Conservation (phyloP, 2,329 filamentous ascomycete species). For the Lachnellula arida region DNA sequence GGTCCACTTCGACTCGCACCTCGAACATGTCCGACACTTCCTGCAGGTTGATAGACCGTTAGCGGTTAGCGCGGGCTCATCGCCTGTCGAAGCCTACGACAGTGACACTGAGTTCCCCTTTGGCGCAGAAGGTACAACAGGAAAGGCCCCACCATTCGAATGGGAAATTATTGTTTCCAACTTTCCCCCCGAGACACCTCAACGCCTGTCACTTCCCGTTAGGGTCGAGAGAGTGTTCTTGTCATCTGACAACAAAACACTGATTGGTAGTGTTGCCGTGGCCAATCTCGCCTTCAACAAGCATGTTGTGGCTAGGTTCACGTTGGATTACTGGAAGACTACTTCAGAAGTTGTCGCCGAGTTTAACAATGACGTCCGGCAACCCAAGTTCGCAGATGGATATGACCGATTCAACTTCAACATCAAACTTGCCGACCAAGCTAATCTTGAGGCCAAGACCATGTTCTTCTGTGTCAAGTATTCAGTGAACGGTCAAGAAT, state of each 20-base stretch:
- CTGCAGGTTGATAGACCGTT: conserved; percentile 88
- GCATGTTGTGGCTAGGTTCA: conserved; percentile 85
- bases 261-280: conserved; percentile 79
- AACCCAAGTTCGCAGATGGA: conserved; percentile 58
- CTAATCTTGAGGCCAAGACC: conserved; percentile 88
- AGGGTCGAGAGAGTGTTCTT: conserved; percentile 82
- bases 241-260: conserved; percentile 78
- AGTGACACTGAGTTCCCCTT: conserved; percentile 91
- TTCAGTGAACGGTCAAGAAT: conserved; percentile 75
- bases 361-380: conserved; percentile 72
- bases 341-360: conserved; percentile 92
- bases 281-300: conserved; percentile 90
- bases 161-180: conserved; percentile 86
- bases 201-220: conserved; percentile 63
- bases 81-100: conserved; percentile 82
- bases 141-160: conserved; percentile 55
- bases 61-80: conserved; percentile 93
- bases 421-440: conserved; percentile 87
- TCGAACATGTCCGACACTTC: conserved; percentile 95
- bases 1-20: conserved; percentile 96
- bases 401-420: conserved; percentile 91
- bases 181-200: conserved; percentile 65
- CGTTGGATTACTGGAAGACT: conserved; percentile 97
- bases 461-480: conserved; percentile 91
- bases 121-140: conserved; percentile 40